Percentiles rank a stretch among this genome's conserved stretches.
phyloP scores from a whole-genome alignment of 2,329 filamentous ascomycete species.

The Epichloe sylvatica region DNA sequence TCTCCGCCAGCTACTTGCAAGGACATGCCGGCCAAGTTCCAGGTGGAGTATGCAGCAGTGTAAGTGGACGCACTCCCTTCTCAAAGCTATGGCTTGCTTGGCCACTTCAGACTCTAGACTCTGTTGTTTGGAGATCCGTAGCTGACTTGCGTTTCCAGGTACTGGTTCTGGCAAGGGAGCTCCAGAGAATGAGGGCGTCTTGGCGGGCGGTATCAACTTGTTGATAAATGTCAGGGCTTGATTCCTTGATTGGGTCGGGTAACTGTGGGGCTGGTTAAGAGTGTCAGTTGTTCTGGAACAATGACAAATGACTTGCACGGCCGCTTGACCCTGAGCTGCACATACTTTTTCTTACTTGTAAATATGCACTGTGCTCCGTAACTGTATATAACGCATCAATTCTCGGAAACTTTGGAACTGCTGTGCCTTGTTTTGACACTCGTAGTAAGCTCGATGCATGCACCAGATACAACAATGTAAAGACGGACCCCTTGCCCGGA shows the following conservation, averaged over 20 bases:
- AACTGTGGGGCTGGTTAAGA: no score
- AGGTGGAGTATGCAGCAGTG: slow-evolving; percentile 69
- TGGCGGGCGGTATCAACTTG: no score
- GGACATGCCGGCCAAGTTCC: slow-evolving; percentile 47
- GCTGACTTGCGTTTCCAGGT: slow-evolving; percentile 13
- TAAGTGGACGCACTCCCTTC: slow-evolving; percentile 39
- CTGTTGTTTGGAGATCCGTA: background rate
- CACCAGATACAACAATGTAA: slow-evolving; percentile 24
- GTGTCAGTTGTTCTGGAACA: no score
- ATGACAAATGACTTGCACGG: no score
- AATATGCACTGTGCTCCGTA: no score
- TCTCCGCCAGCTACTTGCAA: slow-evolving; percentile 59
- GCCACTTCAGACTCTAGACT: background rate
- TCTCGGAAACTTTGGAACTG: background rate
- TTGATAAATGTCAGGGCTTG: no score
- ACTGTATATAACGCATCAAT: background rate
- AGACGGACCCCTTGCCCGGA: slow-evolving; percentile 23
- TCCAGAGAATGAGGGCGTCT: background rate
- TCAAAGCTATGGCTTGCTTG: background rate
- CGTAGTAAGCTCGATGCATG: no score
- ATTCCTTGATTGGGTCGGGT: no score
- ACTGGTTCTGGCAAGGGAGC: slow-evolving; percentile 23
- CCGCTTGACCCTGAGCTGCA: no score
- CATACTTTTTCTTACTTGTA: no score
- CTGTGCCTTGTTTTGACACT: no score